Evolutionary conservation across 176 grass and related monocot species (phyloP), one percentile per base, ranked within the genome.

Genomic region (Typha latifolia): DNA sequence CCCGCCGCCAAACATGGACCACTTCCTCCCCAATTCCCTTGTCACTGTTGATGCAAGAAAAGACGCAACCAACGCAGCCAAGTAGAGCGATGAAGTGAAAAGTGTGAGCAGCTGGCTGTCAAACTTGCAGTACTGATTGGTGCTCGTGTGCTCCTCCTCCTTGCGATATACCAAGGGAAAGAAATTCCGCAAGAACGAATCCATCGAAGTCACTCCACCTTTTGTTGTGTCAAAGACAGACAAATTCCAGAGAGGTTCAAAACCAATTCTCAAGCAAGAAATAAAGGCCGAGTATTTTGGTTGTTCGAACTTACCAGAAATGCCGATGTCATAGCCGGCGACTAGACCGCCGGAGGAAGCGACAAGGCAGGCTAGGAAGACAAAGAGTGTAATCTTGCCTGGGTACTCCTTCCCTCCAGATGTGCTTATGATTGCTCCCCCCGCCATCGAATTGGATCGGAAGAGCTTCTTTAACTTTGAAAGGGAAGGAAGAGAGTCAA

Each of bases 181-280:
- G 71, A 74, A 74, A 9, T 74, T 74, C 15, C 23, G 19, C 49
- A 74, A 26, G 27, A 74, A 74, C 21, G 71, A 23, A 64, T 64
- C 71, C 71, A 74, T 74, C 8, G 71, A 74, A 5, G 71, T 74
- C 32, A 74, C 71, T 51, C 71, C 71, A 14, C 71, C 71, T 74
- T 74, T 57, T 57, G 15, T 18, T 57, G 4, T 21, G 4, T 20
- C 52, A 20, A 57, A 57, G 52, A 57, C 52, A 26, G 7, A 72
- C 15, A 61, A 51, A 4, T 56, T 50, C 22, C 8, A 48, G 43
- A 48, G 18, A 70, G 51, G 23, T 27, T 24, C 15, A 66, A 14
- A 14, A 14, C 3, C 12, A 66, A 66, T 66, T 21, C 32, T 14
- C 20, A 69, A 69, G 12, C 12, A 69, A 49, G 9, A 49, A 8